phyloP scores from a whole-genome alignment of 2,329 filamentous ascomycete genomes.

The Pseudogymnoascus sp. region DNA sequence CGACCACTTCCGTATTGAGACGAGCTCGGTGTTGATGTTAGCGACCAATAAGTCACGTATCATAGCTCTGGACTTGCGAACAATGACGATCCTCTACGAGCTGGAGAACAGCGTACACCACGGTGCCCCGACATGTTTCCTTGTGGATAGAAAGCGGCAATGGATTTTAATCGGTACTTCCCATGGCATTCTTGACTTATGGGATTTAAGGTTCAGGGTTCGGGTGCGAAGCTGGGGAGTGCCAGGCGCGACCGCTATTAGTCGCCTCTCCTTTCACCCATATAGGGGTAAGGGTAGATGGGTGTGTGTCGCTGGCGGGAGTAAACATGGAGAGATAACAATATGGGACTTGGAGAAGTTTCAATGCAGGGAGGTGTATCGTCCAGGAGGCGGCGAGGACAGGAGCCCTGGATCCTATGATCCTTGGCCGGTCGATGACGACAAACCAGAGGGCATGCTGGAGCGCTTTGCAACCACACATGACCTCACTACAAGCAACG shows the following conservation, averaged over 20 bases:
- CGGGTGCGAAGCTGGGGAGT: slow-evolving; percentile 83
- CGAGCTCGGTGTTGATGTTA: slow-evolving; percentile 71
- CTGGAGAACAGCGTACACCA: slow-evolving; percentile 86
- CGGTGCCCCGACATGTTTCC: slow-evolving; percentile 85
- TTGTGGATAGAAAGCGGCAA: slow-evolving; percentile 73
- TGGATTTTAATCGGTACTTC: slow-evolving; percentile 90
- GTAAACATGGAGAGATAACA: slow-evolving; percentile 77
- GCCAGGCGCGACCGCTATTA: slow-evolving; percentile 69
- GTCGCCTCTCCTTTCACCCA: slow-evolving; percentile 71
- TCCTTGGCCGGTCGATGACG: slow-evolving; percentile 83
- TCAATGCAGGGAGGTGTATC: slow-evolving; percentile 81
- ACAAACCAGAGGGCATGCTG: slow-evolving; percentile 78
- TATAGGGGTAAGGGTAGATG: slow-evolving; percentile 70
- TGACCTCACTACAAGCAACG: slow-evolving; percentile 48
- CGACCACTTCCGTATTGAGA: slow-evolving; percentile 81
- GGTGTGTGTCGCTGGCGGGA: slow-evolving; percentile 84
- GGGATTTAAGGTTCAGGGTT: slow-evolving; percentile 93
- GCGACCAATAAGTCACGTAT: slow-evolving; percentile 81
- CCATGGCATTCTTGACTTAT: slow-evolving; percentile 85
- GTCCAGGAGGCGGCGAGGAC: slow-evolving; percentile 50
- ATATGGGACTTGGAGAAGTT: slow-evolving; percentile 94
- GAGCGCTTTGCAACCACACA: slow-evolving; percentile 72
- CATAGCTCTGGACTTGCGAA: slow-evolving; percentile 75
- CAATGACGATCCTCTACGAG: slow-evolving; percentile 72
- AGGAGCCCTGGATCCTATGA: slow-evolving; percentile 58